Evolutionary conservation across 2,329 filamentous ascomycete genomes (phyloP).

Genomic region (Microsporum ferrugineum): DNA sequence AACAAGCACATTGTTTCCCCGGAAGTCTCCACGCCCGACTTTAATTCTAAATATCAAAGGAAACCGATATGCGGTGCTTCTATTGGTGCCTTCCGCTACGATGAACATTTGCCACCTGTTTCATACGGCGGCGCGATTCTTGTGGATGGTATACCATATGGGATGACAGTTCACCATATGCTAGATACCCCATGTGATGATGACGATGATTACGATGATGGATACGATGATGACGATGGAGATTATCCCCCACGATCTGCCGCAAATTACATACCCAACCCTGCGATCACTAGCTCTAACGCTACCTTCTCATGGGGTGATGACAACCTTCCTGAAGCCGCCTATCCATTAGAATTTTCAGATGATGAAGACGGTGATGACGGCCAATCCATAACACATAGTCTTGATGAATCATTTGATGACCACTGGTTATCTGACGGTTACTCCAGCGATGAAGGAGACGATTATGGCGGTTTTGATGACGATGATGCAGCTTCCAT

Average conservation of each 20-base stretch:
- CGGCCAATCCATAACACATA: slow-evolving; percentile 27
- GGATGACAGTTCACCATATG: slow-evolving; percentile 96
- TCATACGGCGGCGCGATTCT: slow-evolving; percentile 81
- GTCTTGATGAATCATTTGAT: slow-evolving; percentile 28
- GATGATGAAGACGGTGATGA: slow-evolving; percentile 39
- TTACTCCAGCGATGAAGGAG: slow-evolving; percentile 43
- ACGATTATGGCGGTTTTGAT: slow-evolving; percentile 37
- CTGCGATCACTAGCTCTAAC: slow-evolving; percentile 18
- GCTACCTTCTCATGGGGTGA: slow-evolving; percentile 30
- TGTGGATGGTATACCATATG: slow-evolving; percentile 72
- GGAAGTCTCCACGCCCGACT: slow-evolving; percentile 21
- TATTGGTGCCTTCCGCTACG: slow-evolving; percentile 78
- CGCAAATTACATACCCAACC: slow-evolving; percentile 21
- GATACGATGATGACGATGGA: slow-evolving; percentile 29
- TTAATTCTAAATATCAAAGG: slow-evolving; percentile 67
- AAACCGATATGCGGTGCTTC: slow-evolving; percentile 76
- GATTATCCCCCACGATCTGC: slow-evolving; percentile 35
- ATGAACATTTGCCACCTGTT: slow-evolving; percentile 77
- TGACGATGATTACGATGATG: slow-evolving; percentile 34
- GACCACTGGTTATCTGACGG: slow-evolving; percentile 38
- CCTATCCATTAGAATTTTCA: slow-evolving; percentile 41
- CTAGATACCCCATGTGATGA: slow-evolving; percentile 56
- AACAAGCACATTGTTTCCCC: slow-evolving; percentile 20
- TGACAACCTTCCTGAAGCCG: slow-evolving; percentile 28
- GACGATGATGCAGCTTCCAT: slow-evolving; percentile 47